Percentiles rank a stretch among this genome's conserved stretches.
Evolutionary conservation across 2,329 filamentous ascomycete genomes (phyloP).

Genomic region (Setomelanomma holmii): DNA sequence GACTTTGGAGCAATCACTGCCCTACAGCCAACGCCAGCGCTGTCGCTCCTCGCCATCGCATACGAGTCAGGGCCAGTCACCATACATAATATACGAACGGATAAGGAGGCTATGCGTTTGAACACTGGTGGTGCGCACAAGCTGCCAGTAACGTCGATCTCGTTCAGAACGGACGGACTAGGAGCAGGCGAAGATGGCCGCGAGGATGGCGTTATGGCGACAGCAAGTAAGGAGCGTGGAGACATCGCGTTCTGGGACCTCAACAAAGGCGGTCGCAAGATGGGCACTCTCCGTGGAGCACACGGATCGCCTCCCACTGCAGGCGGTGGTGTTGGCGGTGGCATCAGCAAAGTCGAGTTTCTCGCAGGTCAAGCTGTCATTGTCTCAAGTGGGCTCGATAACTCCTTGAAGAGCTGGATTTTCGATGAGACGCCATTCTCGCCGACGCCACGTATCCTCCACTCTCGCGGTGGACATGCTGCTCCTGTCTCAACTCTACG

Average conservation of each 20-base stretch:
- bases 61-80: constrained; percentile 80
- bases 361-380: constrained; percentile 87
- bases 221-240: constrained; percentile 77
- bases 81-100: constrained; percentile 81
- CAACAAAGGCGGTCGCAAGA: constrained; percentile 84
- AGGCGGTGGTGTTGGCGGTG: constrained; percentile 67
- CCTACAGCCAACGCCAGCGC: constrained; percentile 80
- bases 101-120: constrained; percentile 74
- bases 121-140: constrained; percentile 68
- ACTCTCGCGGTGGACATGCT: constrained; percentile 86
- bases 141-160: constrained; percentile 77
- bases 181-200: constrained; percentile 88
- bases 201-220: constrained; percentile 90
- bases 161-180: constrained; percentile 87
- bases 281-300: constrained; percentile 84
- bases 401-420: constrained; percentile 94
- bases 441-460: constrained; percentile 81
- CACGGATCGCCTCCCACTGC: constrained; percentile 76
- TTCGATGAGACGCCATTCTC: constrained; percentile 93
- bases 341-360: constrained; percentile 88
- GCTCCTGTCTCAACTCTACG: constrained; percentile 81
- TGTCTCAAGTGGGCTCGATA: constrained; percentile 89
- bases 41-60: constrained; percentile 87
- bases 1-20: constrained; percentile 84
- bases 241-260: constrained; percentile 97